Evolutionary conservation across 2,329 filamentous ascomycete genomes (phyloP), one percentile per base, ranked within the genome.

Genomic region (Microcera coccophila): DNA sequence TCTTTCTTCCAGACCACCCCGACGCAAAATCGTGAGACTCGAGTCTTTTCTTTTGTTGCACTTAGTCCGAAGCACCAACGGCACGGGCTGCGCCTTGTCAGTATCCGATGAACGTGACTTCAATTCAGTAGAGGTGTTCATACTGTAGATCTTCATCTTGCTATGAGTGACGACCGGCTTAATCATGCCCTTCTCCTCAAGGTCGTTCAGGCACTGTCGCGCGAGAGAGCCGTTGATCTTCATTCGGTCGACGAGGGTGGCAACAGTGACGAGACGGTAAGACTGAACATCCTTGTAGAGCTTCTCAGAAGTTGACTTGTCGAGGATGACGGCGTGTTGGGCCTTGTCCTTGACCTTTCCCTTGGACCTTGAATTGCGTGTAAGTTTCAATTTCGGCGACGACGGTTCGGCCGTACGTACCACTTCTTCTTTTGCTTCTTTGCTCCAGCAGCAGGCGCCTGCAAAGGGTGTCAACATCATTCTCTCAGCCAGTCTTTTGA

Each of bases 271-370:
- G 73, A 98, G 90, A 70, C 93, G 90, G 87, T 97, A 98, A 57
- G 93, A 96, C 77, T 97, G 93, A 66, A 98, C 94, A 83, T 98
- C 93, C 82, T 98, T 98, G 82, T 95, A 87, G 74, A 98, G 90
- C 82, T 94, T 95, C 78, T 98, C 93, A 62, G 86, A 87, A 69
- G 86, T 95, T 76, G 79, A 70, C 85, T 98, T 98, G 82, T 98
- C 93, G 77, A 98, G 89, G 70, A 97, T 81, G 75, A 98, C 93
- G 74, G 87, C 88, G 84, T 98, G 93, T 75, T 97, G 87, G 76
- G 93, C 91, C 90, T 98, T 98, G 84, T 98, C 93, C 93, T 98
- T 98, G 81, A 98, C 93, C 90, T 73, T 79, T 61, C 67, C 64
- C 65, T 71, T 71, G 50, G 69, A 71, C 56, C 55, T 58, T 55